Conservation (phyloP, 441 rosid species). For the Codiaeum variegatum region DNA sequence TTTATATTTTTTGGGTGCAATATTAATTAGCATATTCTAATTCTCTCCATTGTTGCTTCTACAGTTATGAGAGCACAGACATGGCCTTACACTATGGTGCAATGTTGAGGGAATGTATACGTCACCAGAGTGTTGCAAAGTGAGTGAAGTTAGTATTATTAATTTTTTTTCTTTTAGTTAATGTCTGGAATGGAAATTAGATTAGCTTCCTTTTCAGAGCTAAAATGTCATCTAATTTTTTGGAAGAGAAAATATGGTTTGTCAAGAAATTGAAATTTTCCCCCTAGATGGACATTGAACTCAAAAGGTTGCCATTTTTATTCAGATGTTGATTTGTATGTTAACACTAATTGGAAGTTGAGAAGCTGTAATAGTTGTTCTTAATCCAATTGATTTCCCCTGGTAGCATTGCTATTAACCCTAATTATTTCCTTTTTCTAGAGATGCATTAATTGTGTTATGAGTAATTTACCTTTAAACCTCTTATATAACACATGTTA, state of each 20-base stretch:
- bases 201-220: neutral
- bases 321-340: neutral
- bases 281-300: neutral
- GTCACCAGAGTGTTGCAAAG: conserved; percentile 93
- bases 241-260: neutral
- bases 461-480: neutral
- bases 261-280: neutral
- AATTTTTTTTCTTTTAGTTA: neutral
- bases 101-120: conserved; percentile 96
- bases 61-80: conserved; percentile 73
- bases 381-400: neutral
- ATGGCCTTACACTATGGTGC: conserved; percentile 97
- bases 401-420: neutral
- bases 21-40: conserved; percentile 18
- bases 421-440: neutral
- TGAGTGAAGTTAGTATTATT: conserved; percentile 28
- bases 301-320: neutral
- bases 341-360: neutral
- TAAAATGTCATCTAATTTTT: neutral
- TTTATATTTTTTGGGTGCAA: conserved; percentile 1
- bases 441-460: neutral
- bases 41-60: conserved; percentile 20
- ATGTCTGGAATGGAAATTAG: neutral
- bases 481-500: neutral
- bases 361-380: neutral